Percentiles rank a stretch among this genome's conserved stretches.
Conservation (phyloP, 768 basidiomycete species). For the Psilocybe cyanescens region DNA sequence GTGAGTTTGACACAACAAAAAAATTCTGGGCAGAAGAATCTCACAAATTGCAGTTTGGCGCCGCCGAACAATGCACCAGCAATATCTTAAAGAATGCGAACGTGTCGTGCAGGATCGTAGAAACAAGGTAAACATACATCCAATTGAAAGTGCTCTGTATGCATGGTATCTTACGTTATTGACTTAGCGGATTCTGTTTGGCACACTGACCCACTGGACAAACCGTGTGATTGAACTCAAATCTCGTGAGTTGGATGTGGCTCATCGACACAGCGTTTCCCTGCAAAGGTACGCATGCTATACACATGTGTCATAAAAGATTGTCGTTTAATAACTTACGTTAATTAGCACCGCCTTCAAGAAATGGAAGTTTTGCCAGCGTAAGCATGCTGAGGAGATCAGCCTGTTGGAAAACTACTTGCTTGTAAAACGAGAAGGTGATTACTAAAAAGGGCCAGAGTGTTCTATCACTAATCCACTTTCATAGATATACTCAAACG, state of each 20-base stretch:
- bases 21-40: background rate
- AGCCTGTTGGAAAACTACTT: conserved; percentile 86
- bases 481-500: conserved; percentile 65
- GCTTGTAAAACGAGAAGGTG: conserved; percentile 81
- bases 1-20: conserved; percentile 10
- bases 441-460: conserved; percentile 7
- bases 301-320: background rate
- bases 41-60: conserved; percentile 48
- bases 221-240: conserved; percentile 76
- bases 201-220: conserved; percentile 63
- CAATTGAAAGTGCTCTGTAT: background rate
- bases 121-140: conserved; percentile 33
- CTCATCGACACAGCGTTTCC: conserved; percentile 43
- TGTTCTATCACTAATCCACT: conserved; percentile 4
- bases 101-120: conserved; percentile 40
- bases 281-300: conserved; percentile 31
- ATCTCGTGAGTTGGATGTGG: conserved; percentile 68
- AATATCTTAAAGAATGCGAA: conserved; percentile 48
- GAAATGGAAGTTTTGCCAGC: conserved; percentile 69
- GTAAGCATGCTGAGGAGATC: conserved; percentile 69
- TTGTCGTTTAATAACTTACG: background rate
- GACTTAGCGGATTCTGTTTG: conserved; percentile 54
- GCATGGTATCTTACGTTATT: background rate
- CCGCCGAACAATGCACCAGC: conserved; percentile 36
- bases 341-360: conserved; percentile 54